Evolutionary conservation across 2,329 filamentous ascomycete species (phyloP).

Genomic region (Whalleya microplaca): DNA sequence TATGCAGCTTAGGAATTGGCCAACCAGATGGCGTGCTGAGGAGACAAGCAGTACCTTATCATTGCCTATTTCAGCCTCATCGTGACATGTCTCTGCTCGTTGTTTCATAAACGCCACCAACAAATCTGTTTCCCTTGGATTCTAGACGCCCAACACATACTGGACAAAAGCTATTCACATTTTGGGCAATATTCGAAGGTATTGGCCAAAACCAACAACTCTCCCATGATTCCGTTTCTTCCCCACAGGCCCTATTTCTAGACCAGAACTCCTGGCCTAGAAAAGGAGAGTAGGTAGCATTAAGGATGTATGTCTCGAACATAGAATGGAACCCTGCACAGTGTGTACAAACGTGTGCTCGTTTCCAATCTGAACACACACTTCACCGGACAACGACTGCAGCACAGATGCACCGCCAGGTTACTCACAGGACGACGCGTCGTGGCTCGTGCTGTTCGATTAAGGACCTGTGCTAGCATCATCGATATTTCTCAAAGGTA

Average conservation of each 20-base stretch:
- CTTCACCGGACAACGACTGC: background rate
- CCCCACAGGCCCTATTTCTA: background rate
- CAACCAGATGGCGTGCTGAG: background rate
- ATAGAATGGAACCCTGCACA: background rate
- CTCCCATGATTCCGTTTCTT: background rate
- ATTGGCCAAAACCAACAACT: too few species aligned
- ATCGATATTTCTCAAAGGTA: background rate
- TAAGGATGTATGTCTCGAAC: background rate
- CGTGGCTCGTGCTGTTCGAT: background rate
- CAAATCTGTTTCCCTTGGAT: background rate
- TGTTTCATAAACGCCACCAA: background rate
- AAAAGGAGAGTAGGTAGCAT: background rate
- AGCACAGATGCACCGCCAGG: slow-evolving; percentile 1
- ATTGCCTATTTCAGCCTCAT: slow-evolving; percentile 17
- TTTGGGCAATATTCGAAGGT: background rate
- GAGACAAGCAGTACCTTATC: background rate
- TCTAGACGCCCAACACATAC: too few species aligned
- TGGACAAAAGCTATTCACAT: too few species aligned
- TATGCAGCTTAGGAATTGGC: background rate
- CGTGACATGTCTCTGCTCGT: slow-evolving; percentile 9
- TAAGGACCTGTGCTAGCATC: background rate
- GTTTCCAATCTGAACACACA: background rate
- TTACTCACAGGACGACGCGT: slow-evolving; percentile 2
- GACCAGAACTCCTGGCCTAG: too few species aligned
- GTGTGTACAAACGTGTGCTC: background rate